These are phyloP conservation scores for Seiridium unicorne DNA, from an alignment of 2,329 filamentous ascomycete species.

Conservation along the genomic window DNA sequence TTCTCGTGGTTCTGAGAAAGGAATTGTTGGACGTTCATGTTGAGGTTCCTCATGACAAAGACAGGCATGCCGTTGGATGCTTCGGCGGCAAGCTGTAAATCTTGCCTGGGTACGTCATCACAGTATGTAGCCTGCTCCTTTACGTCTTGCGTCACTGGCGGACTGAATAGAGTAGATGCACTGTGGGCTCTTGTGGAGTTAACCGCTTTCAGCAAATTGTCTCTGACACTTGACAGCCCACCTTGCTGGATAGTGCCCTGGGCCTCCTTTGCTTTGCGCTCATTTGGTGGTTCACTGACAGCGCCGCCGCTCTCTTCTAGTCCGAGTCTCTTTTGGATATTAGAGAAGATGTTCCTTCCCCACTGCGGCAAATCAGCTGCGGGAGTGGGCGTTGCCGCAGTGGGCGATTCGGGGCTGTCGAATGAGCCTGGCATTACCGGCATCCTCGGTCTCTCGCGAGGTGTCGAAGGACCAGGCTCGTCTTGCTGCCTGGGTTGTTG, in stretches of 20 bases:
- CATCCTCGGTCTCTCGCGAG: conserved; percentile 39
- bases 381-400: conserved; percentile 14
- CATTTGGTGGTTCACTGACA: not conserved
- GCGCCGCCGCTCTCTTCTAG: conserved; percentile 53
- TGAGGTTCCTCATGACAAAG: conserved; percentile 61
- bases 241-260: conserved; percentile 55
- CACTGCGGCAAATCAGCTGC: not conserved
- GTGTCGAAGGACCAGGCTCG: conserved; percentile 32
- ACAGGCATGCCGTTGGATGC: conserved; percentile 72
- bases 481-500: conserved; percentile 38
- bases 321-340: conserved; percentile 65
- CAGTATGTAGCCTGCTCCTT: conserved; percentile 86
- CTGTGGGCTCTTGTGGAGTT: conserved; percentile 75
- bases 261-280: conserved; percentile 2
- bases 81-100: conserved; percentile 70
- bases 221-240: conserved; percentile 1
- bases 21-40: conserved; percentile 51
- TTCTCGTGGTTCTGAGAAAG: conserved; percentile 57
- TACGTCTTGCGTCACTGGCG: conserved; percentile 69
- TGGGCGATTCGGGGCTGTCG: conserved; percentile 22
- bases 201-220: conserved; percentile 73
- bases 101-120: conserved; percentile 71
- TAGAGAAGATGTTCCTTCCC: conserved; percentile 61
- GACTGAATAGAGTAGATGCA: conserved; percentile 69
- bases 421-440: conserved; percentile 74